These are phyloP conservation scores for Thielaviopsis musarum DNA, from an alignment of 2,329 filamentous ascomycete species.

Conservation along the genomic window DNA sequence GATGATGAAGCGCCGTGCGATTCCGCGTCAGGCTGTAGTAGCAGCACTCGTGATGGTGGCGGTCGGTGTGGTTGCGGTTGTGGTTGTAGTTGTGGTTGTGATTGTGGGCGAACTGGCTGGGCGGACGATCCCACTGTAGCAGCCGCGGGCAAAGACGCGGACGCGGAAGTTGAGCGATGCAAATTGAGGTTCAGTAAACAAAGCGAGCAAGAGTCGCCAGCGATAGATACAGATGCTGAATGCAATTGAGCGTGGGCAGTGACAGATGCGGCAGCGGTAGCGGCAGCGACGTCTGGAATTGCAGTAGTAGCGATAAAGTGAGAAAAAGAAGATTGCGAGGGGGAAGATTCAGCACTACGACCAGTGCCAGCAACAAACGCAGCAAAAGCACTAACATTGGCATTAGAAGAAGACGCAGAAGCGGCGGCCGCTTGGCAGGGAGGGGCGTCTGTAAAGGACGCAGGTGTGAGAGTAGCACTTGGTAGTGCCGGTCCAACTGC, in stretches of 20 bases:
- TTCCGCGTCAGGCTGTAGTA: neutral
- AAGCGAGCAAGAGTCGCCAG: neutral
- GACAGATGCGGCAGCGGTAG: neutral
- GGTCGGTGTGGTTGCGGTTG: neutral
- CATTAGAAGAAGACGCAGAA: neutral
- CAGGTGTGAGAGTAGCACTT: neutral
- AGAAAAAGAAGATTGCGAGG: neutral
- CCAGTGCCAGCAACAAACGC: neutral
- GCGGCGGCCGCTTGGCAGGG: neutral
- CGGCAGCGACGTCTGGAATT: neutral
- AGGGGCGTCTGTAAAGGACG: neutral
- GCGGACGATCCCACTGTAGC: slow-evolving; percentile 7
- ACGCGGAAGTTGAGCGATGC: neutral
- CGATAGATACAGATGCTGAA: neutral
- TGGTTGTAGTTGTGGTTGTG: neutral
- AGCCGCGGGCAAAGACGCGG: neutral
- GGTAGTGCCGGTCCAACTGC: neutral
- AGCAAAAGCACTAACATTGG: neutral
- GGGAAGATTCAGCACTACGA: neutral
- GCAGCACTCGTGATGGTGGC: neutral
- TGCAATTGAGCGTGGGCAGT: neutral
- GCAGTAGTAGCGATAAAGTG: neutral
- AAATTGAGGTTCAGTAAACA: neutral
- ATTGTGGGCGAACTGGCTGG: slow-evolving; percentile 6
- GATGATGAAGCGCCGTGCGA: neutral